Evolutionary conservation across 2,329 filamentous ascomycete genomes (phyloP).

Genomic region (Penicillium sp.): DNA sequence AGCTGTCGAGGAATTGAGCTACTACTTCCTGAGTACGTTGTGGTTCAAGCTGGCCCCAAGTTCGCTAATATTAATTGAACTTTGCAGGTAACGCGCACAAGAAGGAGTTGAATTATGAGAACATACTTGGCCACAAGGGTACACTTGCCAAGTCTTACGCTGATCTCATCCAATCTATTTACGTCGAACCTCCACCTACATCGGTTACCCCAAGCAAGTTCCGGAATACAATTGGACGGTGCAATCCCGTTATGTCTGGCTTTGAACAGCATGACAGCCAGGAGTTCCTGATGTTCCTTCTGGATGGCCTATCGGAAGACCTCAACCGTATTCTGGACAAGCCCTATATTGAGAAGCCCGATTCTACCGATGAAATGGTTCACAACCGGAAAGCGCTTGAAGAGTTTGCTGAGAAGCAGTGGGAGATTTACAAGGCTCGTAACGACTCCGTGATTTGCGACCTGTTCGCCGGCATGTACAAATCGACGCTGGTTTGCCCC

Average conservation of each 20-base stretch:
- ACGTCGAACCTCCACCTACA: constrained; percentile 60
- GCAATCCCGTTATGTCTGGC: constrained; percentile 80
- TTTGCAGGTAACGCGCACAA: constrained; percentile 59
- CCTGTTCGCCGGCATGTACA: constrained; percentile 96
- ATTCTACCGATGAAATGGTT: constrained; percentile 95
- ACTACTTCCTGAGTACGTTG: constrained; percentile 68
- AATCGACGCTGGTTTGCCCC: constrained; percentile 91
- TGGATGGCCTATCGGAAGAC: constrained; percentile 93
- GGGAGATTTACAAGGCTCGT: constrained; percentile 83
- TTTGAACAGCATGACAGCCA: constrained; percentile 97
- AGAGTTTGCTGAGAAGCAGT: constrained; percentile 79
- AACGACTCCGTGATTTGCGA: constrained; percentile 96
- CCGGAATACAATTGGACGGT: constrained; percentile 74
- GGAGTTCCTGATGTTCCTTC: constrained; percentile 89
- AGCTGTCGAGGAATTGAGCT: constrained; percentile 85
- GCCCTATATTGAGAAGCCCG: constrained; percentile 94
- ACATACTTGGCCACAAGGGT: constrained; percentile 79
- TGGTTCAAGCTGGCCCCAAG: neutral
- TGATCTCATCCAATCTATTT: constrained; percentile 69
- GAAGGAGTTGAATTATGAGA: constrained; percentile 75
- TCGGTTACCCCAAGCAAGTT: constrained; percentile 75
- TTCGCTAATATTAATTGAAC: constrained; percentile 12
- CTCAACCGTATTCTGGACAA: constrained; percentile 91
- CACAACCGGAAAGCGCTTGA: constrained; percentile 72
- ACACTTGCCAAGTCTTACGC: constrained; percentile 82